These are phyloP conservation scores for Schoenoplectus triqueter DNA, from an alignment of 202 grass and related monocot species.

Conservation along the genomic window DNA sequence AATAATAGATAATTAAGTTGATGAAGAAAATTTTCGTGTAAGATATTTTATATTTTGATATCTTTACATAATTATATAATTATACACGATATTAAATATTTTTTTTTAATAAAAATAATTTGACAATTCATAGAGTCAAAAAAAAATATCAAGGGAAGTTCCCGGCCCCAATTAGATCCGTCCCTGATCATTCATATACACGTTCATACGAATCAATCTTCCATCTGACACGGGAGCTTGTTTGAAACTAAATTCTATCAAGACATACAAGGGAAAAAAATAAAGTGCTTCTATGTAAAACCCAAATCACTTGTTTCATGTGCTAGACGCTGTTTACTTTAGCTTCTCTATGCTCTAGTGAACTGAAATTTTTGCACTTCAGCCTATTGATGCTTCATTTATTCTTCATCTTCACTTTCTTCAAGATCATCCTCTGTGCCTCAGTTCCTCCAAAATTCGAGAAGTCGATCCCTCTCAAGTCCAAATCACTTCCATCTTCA, in stretches of 20 bases:
- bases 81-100: no score
- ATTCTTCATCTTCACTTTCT: conserved; percentile 78
- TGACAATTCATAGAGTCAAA: no score
- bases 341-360: conserved; percentile 27
- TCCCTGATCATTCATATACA: no score
- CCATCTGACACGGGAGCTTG: neutral
- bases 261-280: neutral
- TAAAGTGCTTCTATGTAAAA: neutral
- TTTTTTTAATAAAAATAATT: no score
- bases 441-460: neutral
- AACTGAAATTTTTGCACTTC: neutral
- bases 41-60: no score
- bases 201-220: no score
- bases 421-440: conserved; percentile 69
- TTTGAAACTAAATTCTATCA: neutral
- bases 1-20: no score
- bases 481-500: neutral
- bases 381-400: neutral
- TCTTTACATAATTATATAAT: no score
- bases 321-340: neutral
- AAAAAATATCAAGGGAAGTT: no score
- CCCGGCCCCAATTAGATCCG: no score
- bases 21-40: no score
- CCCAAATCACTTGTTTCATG: neutral
- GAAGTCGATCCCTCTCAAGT: neutral